Percentiles rank a stretch among this genome's conserved stretches.
phyloP scores from a whole-genome alignment of 1,139 yeast genomes.

The Zhuliangozyma blackwelliae region DNA sequence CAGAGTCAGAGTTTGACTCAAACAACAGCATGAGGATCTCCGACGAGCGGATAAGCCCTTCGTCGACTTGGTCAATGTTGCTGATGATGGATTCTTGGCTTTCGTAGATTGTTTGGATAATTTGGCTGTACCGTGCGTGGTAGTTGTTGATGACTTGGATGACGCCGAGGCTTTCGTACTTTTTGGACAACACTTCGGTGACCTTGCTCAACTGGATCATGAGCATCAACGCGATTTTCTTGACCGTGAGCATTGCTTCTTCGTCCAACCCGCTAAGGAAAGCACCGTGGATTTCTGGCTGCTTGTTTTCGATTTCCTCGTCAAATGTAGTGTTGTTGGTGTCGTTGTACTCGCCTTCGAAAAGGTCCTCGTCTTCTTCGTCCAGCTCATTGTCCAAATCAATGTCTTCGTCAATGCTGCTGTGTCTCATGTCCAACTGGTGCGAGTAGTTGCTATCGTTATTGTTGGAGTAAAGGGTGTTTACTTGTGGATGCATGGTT shows the following conservation, averaged over 20 bases:
- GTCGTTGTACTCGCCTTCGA: constrained; percentile 11
- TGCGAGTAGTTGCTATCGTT: constrained; percentile 10
- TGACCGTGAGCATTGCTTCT: constrained; percentile 36
- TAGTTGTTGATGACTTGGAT: constrained; percentile 36
- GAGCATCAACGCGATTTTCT: constrained; percentile 44
- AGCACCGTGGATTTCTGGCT: constrained; percentile 44
- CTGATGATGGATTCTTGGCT: constrained; percentile 17
- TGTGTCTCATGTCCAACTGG: constrained; percentile 6
- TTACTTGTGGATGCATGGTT: constrained; percentile 1
- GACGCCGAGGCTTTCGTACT: constrained; percentile 45
- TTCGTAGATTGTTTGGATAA: constrained; percentile 24
- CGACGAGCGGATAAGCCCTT: constrained; percentile 19
- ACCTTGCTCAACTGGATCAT: constrained; percentile 43
- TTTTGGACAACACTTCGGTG: constrained; percentile 53
- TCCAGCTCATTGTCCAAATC: constrained; percentile 9
- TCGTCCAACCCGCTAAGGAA: constrained; percentile 50
- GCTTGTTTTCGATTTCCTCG: constrained; percentile 27
- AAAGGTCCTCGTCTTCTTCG: constrained; percentile 9
- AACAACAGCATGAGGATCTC: constrained; percentile 29
- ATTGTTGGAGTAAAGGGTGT: constrained; percentile 8
- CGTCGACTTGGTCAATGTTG: constrained; percentile 12
- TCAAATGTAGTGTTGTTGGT: constrained; percentile 13
- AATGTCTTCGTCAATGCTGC: constrained; percentile 9
- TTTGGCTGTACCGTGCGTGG: constrained; percentile 21
- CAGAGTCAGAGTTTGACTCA: constrained; percentile 7